phyloP scores from a whole-genome alignment of 495 filamentous ascomycete genomes.

The Hypoxylon lenormandii region DNA sequence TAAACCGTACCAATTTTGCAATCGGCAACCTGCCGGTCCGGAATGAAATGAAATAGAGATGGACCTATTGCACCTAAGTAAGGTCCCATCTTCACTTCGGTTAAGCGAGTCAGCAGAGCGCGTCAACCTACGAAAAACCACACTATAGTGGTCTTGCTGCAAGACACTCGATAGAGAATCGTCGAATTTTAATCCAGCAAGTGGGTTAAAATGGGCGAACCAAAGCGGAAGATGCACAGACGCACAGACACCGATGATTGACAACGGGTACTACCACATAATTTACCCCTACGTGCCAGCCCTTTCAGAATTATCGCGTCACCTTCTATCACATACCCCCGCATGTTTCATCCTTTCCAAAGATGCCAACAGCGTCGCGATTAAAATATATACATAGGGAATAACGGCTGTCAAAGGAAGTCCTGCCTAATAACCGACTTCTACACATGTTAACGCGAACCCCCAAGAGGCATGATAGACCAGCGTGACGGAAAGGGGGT shows the following conservation, averaged over 20 bases:
- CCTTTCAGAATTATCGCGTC: constrained; percentile 9
- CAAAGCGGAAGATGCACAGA: background rate
- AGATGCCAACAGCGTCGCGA: constrained; percentile 7
- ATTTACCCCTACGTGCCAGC: background rate
- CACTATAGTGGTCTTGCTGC: constrained; percentile 19
- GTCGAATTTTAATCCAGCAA: constrained; percentile 22
- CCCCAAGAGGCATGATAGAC: constrained; percentile 14
- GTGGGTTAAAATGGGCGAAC: background rate
- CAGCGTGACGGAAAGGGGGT: constrained; percentile 10
- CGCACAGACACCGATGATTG: background rate
- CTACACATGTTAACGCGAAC: background rate
- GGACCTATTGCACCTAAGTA: background rate
- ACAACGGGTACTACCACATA: constrained; percentile 16
- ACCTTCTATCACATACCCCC: constrained; percentile 40
- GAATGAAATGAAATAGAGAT: constrained; percentile 3
- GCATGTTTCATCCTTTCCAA: constrained; percentile 43
- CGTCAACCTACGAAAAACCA: constrained; percentile 7
- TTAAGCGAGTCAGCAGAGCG: constrained; percentile 27
- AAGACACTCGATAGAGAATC: constrained; percentile 23
- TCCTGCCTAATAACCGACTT: background rate
- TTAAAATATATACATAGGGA: background rate
- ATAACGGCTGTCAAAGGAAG: constrained; percentile 9
- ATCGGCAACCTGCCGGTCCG: constrained; percentile 23
- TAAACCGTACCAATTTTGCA: constrained; percentile 23
- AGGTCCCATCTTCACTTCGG: constrained; percentile 24